Conservation (phyloP, 208 protist species). For the Trypanosoma scelopori region DNA sequence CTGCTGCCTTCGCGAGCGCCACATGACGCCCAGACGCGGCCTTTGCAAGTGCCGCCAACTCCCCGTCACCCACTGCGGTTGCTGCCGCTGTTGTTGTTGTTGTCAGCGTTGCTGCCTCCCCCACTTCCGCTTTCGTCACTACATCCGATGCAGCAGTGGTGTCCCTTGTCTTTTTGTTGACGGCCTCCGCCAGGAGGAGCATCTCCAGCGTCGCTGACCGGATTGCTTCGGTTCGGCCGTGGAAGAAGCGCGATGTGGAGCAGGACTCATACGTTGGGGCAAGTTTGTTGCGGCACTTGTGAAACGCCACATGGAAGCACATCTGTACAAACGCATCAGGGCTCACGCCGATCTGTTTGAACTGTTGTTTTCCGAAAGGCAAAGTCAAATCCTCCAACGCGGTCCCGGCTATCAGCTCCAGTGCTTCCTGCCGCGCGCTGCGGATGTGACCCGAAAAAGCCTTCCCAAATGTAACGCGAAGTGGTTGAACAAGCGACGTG, state of each 20-base stretch:
- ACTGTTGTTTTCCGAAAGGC: constrained; percentile 45
- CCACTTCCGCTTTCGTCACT: neutral
- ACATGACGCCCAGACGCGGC: constrained; percentile 55
- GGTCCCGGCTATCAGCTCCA: constrained; percentile 54
- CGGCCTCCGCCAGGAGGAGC: constrained; percentile 43
- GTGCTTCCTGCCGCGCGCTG: constrained; percentile 62
- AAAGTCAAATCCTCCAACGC: constrained; percentile 61
- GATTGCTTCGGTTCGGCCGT: constrained; percentile 82
- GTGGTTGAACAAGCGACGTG: constrained; percentile 43
- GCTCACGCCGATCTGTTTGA: constrained; percentile 46
- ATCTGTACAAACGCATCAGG: constrained; percentile 88
- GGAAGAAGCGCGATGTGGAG: constrained; percentile 71
- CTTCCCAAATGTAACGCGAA: constrained; percentile 83
- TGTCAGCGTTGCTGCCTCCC: neutral
- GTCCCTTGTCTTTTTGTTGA: constrained; percentile 32
- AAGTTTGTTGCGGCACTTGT: constrained; percentile 70
- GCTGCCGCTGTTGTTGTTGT: constrained; percentile 11
- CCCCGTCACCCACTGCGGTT: constrained; percentile 29
- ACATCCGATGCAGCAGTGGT: neutral
- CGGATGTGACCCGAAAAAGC: constrained; percentile 79
- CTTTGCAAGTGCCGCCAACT: constrained; percentile 47
- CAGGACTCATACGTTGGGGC: constrained; percentile 65
- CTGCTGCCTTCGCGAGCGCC: constrained; percentile 45
- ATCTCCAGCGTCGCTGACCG: constrained; percentile 70
- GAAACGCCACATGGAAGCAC: constrained; percentile 83